These are phyloP conservation scores for Gracilaria caudata DNA, from an alignment of 23 red algal species.

Conservation along the genomic window DNA sequence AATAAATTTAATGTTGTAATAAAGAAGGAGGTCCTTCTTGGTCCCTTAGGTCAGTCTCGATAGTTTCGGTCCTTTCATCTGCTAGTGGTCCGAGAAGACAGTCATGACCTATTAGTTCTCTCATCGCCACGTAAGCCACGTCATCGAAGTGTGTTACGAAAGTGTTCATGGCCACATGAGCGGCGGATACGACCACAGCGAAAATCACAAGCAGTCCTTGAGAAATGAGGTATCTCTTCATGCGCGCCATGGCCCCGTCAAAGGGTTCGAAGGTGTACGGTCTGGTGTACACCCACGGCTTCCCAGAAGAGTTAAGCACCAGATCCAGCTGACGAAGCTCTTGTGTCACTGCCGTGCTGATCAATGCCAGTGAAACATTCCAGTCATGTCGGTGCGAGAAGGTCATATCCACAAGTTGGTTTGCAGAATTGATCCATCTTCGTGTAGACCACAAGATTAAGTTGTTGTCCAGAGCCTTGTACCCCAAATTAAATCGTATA, in stretches of 20 bases:
- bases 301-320: background rate
- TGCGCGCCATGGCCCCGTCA: background rate
- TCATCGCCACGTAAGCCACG: conserved; percentile 5
- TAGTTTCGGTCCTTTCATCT: background rate
- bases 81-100: background rate
- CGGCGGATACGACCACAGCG: background rate
- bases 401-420: background rate
- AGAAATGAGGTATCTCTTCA: background rate
- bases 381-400: background rate
- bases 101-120: conserved; percentile 5
- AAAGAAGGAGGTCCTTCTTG: too few species aligned
- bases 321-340: background rate
- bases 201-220: background rate
- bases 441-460: background rate
- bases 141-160: conserved; percentile 4
- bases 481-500: background rate
- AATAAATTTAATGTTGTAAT: too few species aligned
- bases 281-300: background rate
- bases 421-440: background rate
- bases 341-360: background rate
- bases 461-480: background rate
- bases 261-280: background rate
- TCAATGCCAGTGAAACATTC: background rate
- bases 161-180: background rate
- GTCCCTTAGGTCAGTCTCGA: background rate